These are phyloP conservation scores for Xylariaceae sp. DNA, from an alignment of 2,329 filamentous ascomycete genomes.

Conservation along the genomic window DNA sequence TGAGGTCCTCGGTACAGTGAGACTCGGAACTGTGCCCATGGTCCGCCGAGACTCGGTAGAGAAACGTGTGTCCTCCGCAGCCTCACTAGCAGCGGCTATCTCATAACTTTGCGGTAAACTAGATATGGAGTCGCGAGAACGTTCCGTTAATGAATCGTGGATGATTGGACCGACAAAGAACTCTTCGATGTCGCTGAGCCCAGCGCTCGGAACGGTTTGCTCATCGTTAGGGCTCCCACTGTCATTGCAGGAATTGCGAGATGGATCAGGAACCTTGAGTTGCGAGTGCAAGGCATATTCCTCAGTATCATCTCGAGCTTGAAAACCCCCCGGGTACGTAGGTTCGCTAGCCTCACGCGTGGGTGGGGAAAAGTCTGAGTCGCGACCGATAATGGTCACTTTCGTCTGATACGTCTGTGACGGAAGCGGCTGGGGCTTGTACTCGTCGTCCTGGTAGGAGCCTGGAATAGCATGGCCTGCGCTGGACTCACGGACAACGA, in stretches of 20 bases:
- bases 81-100: slow-evolving; percentile 17
- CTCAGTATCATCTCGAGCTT: slow-evolving; percentile 8
- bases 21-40: slow-evolving; percentile 46
- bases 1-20: slow-evolving; percentile 51
- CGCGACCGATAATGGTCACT: slow-evolving; percentile 53
- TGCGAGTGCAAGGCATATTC: slow-evolving; percentile 6
- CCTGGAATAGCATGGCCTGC: slow-evolving; percentile 35
- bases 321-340: slow-evolving; percentile 1
- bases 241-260: slow-evolving; percentile 12
- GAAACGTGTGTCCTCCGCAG: slow-evolving; percentile 29
- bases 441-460: slow-evolving; percentile 39
- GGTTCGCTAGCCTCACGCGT: slow-evolving; percentile 12
- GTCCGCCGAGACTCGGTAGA: slow-evolving; percentile 36
- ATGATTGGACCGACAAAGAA: slow-evolving; percentile 37
- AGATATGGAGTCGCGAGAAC: slow-evolving; percentile 20
- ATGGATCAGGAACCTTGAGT: slow-evolving; percentile 10
- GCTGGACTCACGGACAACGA: slow-evolving; percentile 30
- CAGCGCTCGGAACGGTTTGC: slow-evolving; percentile 26
- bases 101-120: slow-evolving; percentile 14
- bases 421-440: slow-evolving; percentile 45
- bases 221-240: slow-evolving; percentile 25
- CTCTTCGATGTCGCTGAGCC: slow-evolving; percentile 36
- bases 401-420: slow-evolving; percentile 48
- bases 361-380: slow-evolving; percentile 41
- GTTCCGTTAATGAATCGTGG: slow-evolving; percentile 23